phyloP scores from a whole-genome alignment of 441 rosid species.

The Metrosideros polymorpha region DNA sequence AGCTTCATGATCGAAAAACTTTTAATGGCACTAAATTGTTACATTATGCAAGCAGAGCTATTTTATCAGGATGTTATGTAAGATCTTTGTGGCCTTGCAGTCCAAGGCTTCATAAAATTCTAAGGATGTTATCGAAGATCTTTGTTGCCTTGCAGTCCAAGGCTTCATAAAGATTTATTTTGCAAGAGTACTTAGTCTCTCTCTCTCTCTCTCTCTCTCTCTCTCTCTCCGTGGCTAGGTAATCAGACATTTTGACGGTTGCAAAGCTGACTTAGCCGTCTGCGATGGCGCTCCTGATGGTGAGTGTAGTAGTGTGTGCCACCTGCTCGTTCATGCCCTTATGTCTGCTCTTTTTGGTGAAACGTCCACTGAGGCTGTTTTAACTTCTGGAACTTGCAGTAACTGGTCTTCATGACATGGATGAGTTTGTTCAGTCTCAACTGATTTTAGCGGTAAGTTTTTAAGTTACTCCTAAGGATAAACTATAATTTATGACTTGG shows the following conservation, averaged over 20 bases:
- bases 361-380: slow-evolving; percentile 1
- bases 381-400: slow-evolving; percentile 38
- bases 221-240: slow-evolving; percentile 43
- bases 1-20: background rate
- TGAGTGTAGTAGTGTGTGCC: slow-evolving; percentile 16
- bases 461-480: background rate
- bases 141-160: background rate
- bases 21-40: background rate
- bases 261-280: slow-evolving; percentile 97
- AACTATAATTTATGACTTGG: background rate
- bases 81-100: background rate
- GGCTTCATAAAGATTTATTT: background rate
- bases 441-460: slow-evolving; percentile 89
- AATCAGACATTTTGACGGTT: slow-evolving; percentile 91
- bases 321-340: background rate
- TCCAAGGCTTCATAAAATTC: background rate
- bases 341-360: background rate
- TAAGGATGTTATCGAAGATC: background rate
- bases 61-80: background rate
- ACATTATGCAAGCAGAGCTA: background rate
- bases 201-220: background rate
- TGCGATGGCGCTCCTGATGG: slow-evolving; percentile 99
- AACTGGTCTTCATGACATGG: slow-evolving; percentile 98
- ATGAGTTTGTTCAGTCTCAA: slow-evolving; percentile 97
- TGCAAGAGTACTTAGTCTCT: background rate